A percentile compares a stretch with the other conserved stretches of the same genome.
Conservation (phyloP, 192 early-diverging fungal species). For the Linnemannia exigua region DNA sequence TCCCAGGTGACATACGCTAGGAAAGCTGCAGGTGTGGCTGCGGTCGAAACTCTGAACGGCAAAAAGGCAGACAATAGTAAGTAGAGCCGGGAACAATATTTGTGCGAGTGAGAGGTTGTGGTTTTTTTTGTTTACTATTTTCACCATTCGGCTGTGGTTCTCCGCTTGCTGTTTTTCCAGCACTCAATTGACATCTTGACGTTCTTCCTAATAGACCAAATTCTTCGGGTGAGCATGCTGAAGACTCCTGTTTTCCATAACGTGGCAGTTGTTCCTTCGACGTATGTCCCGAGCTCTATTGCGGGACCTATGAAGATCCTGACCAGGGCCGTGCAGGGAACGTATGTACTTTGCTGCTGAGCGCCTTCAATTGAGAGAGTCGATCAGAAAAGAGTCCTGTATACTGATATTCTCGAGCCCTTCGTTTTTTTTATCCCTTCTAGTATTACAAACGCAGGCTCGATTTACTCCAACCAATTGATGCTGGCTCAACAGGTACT, state of each 20-base stretch:
- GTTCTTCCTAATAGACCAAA: constrained; percentile 29
- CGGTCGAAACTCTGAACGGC: constrained; percentile 40
- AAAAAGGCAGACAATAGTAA: constrained; percentile 52
- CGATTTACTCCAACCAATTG: constrained; percentile 36
- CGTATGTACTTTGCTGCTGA: constrained; percentile 14
- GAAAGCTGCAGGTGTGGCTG: constrained; percentile 38
- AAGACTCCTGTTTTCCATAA: constrained; percentile 29
- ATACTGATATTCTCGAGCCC: not conserved
- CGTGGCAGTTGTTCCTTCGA: not conserved
- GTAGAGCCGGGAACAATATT: not conserved
- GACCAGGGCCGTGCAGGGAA: constrained; percentile 38
- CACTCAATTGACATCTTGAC: not conserved
- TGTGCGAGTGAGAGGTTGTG: too few species aligned
- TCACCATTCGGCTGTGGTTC: not conserved
- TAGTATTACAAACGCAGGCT: constrained; percentile 35
- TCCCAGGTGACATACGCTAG: constrained; percentile 49
- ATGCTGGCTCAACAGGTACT: constrained; percentile 36
- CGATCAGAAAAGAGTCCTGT: too few species aligned
- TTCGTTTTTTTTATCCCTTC: not conserved
- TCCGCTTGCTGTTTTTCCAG: not conserved
- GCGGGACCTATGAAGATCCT: constrained; percentile 40
- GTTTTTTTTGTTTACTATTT: not conserved
- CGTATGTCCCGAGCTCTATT: constrained; percentile 36
- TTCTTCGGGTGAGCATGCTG: constrained; percentile 34
- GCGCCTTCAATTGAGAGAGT: not conserved